These are phyloP conservation scores for Arthrobotrys megalospora DNA, from an alignment of 2,329 filamentous ascomycete species.

Conservation along the genomic window DNA sequence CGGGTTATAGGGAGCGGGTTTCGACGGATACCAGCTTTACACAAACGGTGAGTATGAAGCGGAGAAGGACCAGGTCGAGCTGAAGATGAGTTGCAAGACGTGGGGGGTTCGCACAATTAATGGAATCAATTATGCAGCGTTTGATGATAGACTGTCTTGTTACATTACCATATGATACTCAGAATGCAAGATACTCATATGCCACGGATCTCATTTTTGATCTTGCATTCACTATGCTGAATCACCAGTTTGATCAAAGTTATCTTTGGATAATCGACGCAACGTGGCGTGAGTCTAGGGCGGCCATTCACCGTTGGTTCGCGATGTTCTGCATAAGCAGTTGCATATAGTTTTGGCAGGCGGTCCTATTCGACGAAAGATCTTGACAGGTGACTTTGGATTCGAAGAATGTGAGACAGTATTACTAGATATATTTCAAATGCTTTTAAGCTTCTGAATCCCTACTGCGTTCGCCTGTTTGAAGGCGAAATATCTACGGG, in stretches of 20 bases:
- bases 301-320: conserved; percentile 52
- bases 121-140: not conserved
- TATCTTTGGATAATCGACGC: conserved; percentile 8
- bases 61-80: conserved; percentile 12
- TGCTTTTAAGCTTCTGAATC: conserved; percentile 28
- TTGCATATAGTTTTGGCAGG: conserved; percentile 24
- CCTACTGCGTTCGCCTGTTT: not conserved
- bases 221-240: conserved; percentile 16
- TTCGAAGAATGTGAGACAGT: conserved; percentile 42
- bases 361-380: conserved; percentile 28
- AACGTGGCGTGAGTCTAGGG: conserved; percentile 13
- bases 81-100: conserved; percentile 13
- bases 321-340: conserved; percentile 57
- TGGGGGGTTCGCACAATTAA: conserved; percentile 26
- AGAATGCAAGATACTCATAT: conserved; percentile 6
- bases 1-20: conserved; percentile 41
- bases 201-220: conserved; percentile 20
- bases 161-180: conserved; percentile 27
- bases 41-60: conserved; percentile 27
- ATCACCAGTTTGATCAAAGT: conserved; percentile 22
- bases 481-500: conserved; percentile 16
- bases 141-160: conserved; percentile 16
- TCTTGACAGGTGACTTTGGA: conserved; percentile 41
- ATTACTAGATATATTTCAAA: conserved; percentile 42
- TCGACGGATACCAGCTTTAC: conserved; percentile 42